Percentiles rank a stretch among this genome's conserved stretches.
Conservation (phyloP, 495 filamentous ascomycete genomes). For the Trichoderma erinaceum region DNA sequence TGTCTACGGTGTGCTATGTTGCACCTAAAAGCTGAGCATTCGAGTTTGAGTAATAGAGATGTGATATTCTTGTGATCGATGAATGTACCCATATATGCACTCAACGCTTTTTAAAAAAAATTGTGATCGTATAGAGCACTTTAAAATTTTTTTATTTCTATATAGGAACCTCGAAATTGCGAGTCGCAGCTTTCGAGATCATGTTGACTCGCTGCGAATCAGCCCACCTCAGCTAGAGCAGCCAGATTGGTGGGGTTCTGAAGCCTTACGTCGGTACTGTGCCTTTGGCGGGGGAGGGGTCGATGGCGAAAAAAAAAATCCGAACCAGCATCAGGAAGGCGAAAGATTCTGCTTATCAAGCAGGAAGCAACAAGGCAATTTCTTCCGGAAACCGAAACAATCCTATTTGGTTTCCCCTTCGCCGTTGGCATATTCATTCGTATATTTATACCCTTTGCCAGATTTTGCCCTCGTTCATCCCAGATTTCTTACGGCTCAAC, state of each 20-base stretch:
- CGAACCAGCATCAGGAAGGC: constrained; percentile 3
- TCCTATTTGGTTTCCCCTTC: not conserved
- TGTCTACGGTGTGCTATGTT: no score
- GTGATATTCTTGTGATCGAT: no score
- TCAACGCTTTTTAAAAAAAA: no score
- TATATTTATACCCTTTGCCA: constrained; percentile 6
- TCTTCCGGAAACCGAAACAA: not conserved
- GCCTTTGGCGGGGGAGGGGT: constrained; percentile 8
- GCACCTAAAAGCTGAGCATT: no score
- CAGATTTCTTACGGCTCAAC: not conserved
- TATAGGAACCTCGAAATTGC: no score
- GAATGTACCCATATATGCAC: no score
- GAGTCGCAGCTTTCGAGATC: no score
- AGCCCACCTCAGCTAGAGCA: no score
- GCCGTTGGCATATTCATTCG: not conserved
- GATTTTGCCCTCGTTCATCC: not conserved
- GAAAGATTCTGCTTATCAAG: constrained; percentile 14
- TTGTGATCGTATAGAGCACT: no score
- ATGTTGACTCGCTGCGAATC: no score
- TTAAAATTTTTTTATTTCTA: no score
- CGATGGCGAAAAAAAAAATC: not conserved
- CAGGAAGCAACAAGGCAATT: not conserved
- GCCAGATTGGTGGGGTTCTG: not conserved
- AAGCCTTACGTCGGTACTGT: not conserved
- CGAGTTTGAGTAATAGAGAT: no score